Evolutionary conservation across 78 protist species (phyloP).

Genomic region (Ministeria vibrans): DNA sequence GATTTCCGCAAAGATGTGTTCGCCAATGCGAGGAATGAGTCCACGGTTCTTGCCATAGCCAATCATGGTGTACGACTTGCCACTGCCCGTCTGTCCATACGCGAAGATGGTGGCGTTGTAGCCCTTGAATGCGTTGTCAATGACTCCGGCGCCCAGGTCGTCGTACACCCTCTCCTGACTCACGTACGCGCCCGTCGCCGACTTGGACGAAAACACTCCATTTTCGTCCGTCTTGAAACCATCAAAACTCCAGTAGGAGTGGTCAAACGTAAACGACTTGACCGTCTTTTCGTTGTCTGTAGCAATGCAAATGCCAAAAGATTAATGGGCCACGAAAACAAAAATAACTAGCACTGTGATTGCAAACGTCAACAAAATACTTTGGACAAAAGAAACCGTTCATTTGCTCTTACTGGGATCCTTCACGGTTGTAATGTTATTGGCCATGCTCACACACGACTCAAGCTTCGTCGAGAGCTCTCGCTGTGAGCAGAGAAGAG

Average conservation of each 20-base stretch:
- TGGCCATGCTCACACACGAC: no score
- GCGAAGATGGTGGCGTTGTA: constrained; percentile 11
- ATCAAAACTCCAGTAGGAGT: neutral
- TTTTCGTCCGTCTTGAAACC: neutral
- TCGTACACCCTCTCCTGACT: constrained; percentile 45
- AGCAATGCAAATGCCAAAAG: neutral
- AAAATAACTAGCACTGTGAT: neutral
- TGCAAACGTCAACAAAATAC: no score
- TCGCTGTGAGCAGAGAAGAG: no score
- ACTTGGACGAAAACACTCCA: neutral
- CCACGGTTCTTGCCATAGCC: neutral
- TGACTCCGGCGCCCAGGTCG: neutral
- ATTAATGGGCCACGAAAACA: neutral
- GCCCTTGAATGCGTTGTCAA: neutral
- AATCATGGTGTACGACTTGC: constrained; percentile 34
- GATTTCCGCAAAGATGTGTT: constrained; percentile 7
- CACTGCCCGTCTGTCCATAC: constrained; percentile 55
- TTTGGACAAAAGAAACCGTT: no score
- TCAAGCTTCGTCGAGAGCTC: no score
- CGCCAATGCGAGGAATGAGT: constrained; percentile 13
- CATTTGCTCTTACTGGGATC: no score
- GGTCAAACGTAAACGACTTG: constrained; percentile 1
- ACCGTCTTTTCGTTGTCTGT: neutral
- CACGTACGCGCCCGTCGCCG: constrained; percentile 30
- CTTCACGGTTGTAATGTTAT: no score